These are phyloP conservation scores for Brassica napus DNA, from an alignment of 345 rosid species.

Conservation along the genomic window Da-Ae NC_063437.1:19318001-19318500, in stretches of 20 bases:
- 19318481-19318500: not conserved
- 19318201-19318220: not conserved
- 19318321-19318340: not conserved
- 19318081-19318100: not conserved
- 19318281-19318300: not conserved
- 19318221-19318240: conserved; percentile 6
- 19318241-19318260: not conserved
- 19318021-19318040: conserved; percentile 29
- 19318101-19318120: conserved; percentile 30
- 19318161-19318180: conserved; percentile 27
- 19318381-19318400: no score
- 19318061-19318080: not conserved
- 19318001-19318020: conserved; percentile 38
- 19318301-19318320: not conserved
- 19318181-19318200: conserved; percentile 31
- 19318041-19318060: conserved; percentile 30
- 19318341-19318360: not conserved
- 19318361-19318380: not conserved
- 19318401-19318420: conserved; percentile 51
- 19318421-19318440: conserved; percentile 50
- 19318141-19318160: conserved; percentile 30
- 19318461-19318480: conserved; percentile 51
- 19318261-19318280: not conserved
- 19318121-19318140: conserved; percentile 12
- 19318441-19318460: conserved; percentile 50